phyloP scores from a whole-genome alignment of 768 basidiomycete genomes.

The Tulasnella sp. region DNA sequence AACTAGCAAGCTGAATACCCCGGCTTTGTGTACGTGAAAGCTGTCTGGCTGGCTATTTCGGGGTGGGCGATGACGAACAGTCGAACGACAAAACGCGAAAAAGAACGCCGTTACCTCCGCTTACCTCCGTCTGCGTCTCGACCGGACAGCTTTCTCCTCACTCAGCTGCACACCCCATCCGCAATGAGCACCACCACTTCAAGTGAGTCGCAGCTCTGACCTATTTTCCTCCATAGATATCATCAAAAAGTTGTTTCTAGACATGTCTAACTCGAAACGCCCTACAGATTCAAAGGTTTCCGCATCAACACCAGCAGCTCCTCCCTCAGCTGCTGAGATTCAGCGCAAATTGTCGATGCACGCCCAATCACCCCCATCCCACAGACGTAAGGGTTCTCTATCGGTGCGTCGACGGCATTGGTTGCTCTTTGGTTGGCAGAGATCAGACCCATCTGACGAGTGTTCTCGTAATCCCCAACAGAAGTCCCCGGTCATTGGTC shows the following conservation, averaged over 20 bases:
- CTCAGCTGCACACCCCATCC: background rate
- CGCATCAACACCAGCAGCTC: constrained; percentile 41
- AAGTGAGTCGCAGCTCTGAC: background rate
- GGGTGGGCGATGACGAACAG: background rate
- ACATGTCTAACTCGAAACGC: background rate
- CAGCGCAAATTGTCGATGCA: constrained; percentile 65
- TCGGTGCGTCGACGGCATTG: constrained; percentile 20
- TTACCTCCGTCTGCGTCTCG: background rate
- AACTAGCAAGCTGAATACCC: background rate
- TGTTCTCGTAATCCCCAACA: background rate
- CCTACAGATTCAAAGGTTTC: background rate
- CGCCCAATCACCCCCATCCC: constrained; percentile 15
- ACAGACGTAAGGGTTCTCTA: constrained; percentile 14
- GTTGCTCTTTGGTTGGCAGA: constrained; percentile 26
- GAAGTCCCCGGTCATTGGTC: constrained; percentile 29
- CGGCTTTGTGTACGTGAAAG: too few species aligned
- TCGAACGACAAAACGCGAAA: background rate
- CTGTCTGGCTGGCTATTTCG: background rate
- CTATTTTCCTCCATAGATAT: background rate
- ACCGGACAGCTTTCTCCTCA: background rate
- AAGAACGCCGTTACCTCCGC: background rate
- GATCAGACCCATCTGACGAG: constrained; percentile 25
- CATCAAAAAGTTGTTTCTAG: background rate
- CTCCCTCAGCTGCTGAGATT: constrained; percentile 83
- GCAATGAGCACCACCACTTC: constrained; percentile 3